Percentiles rank a stretch among this genome's conserved stretches.
Conservation (phyloP, 805 yeast species). For the Ogataea nitratoaversa region DNA sequence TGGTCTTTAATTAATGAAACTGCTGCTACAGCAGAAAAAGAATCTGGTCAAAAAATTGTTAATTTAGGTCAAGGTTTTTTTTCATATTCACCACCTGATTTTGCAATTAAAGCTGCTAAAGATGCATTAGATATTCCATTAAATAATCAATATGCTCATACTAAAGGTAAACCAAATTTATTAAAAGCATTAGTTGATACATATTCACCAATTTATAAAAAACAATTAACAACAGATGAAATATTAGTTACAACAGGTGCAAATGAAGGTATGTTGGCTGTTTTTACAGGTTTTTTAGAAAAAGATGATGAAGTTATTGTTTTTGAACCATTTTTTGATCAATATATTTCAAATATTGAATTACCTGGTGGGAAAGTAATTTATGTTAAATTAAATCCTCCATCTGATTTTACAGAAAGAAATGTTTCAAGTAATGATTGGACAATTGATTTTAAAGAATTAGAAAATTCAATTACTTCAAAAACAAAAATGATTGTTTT, state of each 20-base stretch:
- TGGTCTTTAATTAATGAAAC: constrained; percentile 96
- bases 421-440: constrained; percentile 81
- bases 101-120: constrained; percentile 79
- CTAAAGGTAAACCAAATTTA: constrained; percentile 79
- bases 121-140: constrained; percentile 68
- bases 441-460: constrained; percentile 75
- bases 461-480: constrained; percentile 64
- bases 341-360: constrained; percentile 90
- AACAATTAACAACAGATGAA: constrained; percentile 52
- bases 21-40: constrained; percentile 75
- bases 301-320: constrained; percentile 95
- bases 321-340: constrained; percentile 96
- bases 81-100: constrained; percentile 93
- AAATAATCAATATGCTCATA: constrained; percentile 88
- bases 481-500: constrained; percentile 83
- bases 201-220: constrained; percentile 64
- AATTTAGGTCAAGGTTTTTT: constrained; percentile 97
- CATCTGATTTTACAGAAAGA: constrained; percentile 57
- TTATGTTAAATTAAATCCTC: constrained; percentile 83
- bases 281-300: constrained; percentile 78
- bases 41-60: constrained; percentile 70
- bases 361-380: constrained; percentile 90
- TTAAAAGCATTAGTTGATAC: constrained; percentile 64
- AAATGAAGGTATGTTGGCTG: constrained; percentile 87
- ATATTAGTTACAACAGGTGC: constrained; percentile 93